Base-by-base conservation (phyloP, 2,329 filamentous ascomycete species). In the Epichloe sp. region DNA sequence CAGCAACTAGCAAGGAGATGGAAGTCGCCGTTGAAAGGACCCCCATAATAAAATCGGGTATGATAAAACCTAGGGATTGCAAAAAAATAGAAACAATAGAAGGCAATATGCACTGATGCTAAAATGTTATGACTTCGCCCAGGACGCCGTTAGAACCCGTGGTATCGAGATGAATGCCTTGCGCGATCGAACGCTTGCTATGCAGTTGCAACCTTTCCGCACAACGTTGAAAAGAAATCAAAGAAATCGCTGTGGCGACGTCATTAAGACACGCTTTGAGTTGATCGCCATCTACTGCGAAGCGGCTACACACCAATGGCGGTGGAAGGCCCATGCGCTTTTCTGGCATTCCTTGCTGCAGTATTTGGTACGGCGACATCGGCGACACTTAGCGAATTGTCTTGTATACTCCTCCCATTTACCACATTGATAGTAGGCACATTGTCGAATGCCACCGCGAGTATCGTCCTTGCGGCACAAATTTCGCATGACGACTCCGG, bases 281-380 rank as follows among this genome's bases (percentile, higher is more conserved):
- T n/a, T 21, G n/a, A 37, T 43, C 40, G 34, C 14, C 31, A 34
- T 34, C 51, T 66, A 78, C 68, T 76, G 74, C 36, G 76, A 72
- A 47, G 86, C 86, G 53, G 85, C 83, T 53, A 93, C 85, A 66
- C 93, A 98, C 93, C 93, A 98, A 71, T 97, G 94, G 54, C 93
- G 83, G 66, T 98, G 93, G 69, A 89, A 97, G 31, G 93, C 89
- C 93, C 93, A 98, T 10, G 93, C 94, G 60, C 88, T 94, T 75
- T 97, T 97, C 71, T 98, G 93, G 70, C 93, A 98, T 68, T 98
- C 93, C 70, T 98, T 98, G 78, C 90, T 96, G 82, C 93, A 98
- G 73, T 96, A 96, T 69, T 98, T 98, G 55, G 93, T 98, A 57
- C 93, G 83, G 59, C 93, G 83, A 71, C 93, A 98, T 57, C 93